Percentiles rank a stretch among this genome's conserved stretches.
phyloP scores from a whole-genome alignment of 1,284 basidiomycete species.

The Pholiota adiposa region DNA sequence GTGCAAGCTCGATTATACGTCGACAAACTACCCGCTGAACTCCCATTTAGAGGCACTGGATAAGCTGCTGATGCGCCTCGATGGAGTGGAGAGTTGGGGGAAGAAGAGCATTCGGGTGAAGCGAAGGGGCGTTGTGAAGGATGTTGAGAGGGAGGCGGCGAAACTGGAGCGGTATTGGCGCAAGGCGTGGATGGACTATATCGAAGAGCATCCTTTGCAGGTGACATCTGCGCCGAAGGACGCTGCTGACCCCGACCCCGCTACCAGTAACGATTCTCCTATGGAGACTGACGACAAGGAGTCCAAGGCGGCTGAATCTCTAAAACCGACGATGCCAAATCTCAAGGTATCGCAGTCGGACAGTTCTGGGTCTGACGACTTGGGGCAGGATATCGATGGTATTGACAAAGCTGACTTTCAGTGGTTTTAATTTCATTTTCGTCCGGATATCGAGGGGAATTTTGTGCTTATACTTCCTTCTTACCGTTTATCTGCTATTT shows the following conservation, averaged over 20 bases:
- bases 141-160: conserved; percentile 62
- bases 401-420: neutral
- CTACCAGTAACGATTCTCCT: neutral
- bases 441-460: neutral
- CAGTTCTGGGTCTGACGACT: neutral
- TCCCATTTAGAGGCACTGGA: conserved; percentile 52
- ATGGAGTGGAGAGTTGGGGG: conserved; percentile 70
- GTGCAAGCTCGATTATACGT: conserved; percentile 51
- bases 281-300: neutral
- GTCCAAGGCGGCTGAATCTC: neutral
- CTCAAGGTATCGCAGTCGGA: neutral
- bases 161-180: conserved; percentile 40
- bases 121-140: conserved; percentile 60
- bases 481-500: neutral
- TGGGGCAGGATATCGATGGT: neutral
- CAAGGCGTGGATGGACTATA: conserved; percentile 35
- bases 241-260: neutral
- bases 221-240: neutral
- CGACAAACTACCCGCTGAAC: conserved; percentile 54
- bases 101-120: conserved; percentile 57
- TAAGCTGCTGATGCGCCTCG: conserved; percentile 64
- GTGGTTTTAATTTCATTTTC: neutral
- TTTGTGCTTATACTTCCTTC: neutral
- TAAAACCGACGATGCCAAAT: neutral
- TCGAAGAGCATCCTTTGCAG: conserved; percentile 11